phyloP scores from a whole-genome alignment of 2,329 filamentous ascomycete genomes.

The Cladosporium oxysporum region DNA sequence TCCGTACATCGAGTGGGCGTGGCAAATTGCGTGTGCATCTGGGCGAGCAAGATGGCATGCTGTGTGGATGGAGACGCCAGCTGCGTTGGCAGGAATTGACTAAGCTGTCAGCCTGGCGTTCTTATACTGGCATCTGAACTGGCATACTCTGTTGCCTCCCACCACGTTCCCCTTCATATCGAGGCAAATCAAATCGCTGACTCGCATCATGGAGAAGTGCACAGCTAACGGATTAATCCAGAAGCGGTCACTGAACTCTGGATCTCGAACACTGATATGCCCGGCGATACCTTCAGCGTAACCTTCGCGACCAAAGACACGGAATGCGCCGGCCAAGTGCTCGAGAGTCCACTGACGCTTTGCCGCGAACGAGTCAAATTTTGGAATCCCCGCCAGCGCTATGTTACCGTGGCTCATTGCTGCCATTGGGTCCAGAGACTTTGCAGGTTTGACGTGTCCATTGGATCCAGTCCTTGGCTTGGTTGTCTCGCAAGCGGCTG shows the following conservation, averaged over 20 bases:
- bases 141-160: conserved; percentile 8
- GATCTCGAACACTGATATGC: conserved; percentile 65
- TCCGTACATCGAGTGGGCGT: conserved; percentile 43
- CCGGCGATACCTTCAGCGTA: conserved; percentile 66
- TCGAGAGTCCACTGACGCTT: conserved; percentile 62
- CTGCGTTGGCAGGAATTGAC: conserved; percentile 38
- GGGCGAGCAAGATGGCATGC: conserved; percentile 42
- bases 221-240: conserved; percentile 67
- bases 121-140: not conserved
- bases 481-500: not conserved
- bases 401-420: conserved; percentile 40
- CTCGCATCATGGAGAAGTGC: conserved; percentile 83
- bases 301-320: conserved; percentile 61
- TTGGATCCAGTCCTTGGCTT: not conserved
- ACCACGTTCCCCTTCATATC: conserved; percentile 22
- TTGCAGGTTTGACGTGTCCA: not conserved
- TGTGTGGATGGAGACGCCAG: conserved; percentile 46
- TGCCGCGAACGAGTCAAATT: conserved; percentile 51
- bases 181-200: conserved; percentile 32
- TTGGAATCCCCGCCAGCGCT: conserved; percentile 52
- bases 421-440: not conserved
- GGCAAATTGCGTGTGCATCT: conserved; percentile 44
- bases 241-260: conserved; percentile 43
- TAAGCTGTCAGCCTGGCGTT: not conserved
- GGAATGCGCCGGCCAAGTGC: conserved; percentile 64